Percentiles rank a stretch among this genome's conserved stretches.
These are phyloP conservation scores for Ophiocordyceps robertsii DNA, from an alignment of 2,329 filamentous ascomycete species.

Conservation along the genomic window DNA sequence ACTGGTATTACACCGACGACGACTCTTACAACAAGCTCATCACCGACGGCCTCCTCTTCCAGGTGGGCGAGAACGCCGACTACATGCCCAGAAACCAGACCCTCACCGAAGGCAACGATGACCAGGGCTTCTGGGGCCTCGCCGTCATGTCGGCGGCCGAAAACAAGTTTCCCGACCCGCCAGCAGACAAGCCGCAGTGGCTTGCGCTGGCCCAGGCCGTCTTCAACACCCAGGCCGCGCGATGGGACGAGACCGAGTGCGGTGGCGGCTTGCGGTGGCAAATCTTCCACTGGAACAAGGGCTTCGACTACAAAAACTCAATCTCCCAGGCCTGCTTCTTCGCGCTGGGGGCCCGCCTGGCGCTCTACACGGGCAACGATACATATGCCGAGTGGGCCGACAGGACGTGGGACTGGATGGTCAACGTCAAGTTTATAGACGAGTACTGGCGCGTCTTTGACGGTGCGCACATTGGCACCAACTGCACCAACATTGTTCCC, in stretches of 20 bases:
- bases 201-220: conserved; percentile 63
- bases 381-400: conserved; percentile 71
- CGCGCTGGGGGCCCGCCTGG: conserved; percentile 52
- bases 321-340: conserved; percentile 52
- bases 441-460: conserved; percentile 47
- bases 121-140: conserved; percentile 63
- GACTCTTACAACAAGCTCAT: conserved; percentile 55
- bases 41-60: conserved; percentile 55
- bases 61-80: conserved; percentile 58
- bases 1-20: conserved; percentile 75
- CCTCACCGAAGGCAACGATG: conserved; percentile 57
- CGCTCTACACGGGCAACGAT: conserved; percentile 61
- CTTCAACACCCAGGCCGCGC: conserved; percentile 63
- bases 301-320: conserved; percentile 65
- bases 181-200: conserved; percentile 46
- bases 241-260: conserved; percentile 59
- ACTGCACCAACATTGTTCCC: conserved; percentile 43
- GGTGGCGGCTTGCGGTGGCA: conserved; percentile 74
- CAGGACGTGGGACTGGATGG: conserved; percentile 58
- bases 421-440: conserved; percentile 42
- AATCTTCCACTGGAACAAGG: conserved; percentile 70
- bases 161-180: conserved; percentile 49
- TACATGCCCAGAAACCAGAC: conserved; percentile 70
- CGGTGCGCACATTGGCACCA: conserved; percentile 40
- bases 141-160: conserved; percentile 60